Evolutionary conservation across 306 rosid genomes (phyloP).

Genomic region (Fragaria ananassa): DNA sequence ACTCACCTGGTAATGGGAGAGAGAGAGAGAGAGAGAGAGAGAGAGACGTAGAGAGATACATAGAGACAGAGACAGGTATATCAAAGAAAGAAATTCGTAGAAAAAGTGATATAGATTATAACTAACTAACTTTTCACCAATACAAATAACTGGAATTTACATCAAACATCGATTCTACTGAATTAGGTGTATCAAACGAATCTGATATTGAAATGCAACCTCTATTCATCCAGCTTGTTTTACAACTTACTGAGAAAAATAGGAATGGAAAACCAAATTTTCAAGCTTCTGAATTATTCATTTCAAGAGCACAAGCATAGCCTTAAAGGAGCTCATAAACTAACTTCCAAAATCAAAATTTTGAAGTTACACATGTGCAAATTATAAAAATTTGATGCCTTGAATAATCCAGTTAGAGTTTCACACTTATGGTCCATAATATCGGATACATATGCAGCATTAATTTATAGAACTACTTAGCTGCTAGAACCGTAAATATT

Average conservation of each 20-base stretch:
- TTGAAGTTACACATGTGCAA: not conserved
- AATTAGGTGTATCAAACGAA: not conserved
- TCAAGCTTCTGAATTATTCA: not conserved
- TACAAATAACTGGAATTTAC: not conserved
- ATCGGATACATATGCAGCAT: not conserved
- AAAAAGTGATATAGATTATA: too few species aligned
- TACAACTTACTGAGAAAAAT: not conserved
- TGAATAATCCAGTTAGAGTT: not conserved
- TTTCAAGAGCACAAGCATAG: not conserved
- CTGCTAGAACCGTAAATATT: not conserved
- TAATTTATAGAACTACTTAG: not conserved
- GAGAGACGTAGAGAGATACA: too few species aligned
- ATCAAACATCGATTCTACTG: not conserved
- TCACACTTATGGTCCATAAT: not conserved
- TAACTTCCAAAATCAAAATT: not conserved
- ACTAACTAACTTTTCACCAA: not conserved
- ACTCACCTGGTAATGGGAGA: too few species aligned
- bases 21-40: too few species aligned
- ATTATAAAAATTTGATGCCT: not conserved
- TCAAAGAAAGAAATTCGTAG: too few species aligned
- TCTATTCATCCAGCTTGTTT: constrained; percentile 5
- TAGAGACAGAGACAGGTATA: too few species aligned
- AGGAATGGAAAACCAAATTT: not conserved
- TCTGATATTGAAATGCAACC: not conserved
- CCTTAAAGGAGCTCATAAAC: constrained; percentile 2